phyloP scores from a whole-genome alignment of 2,329 filamentous ascomycete genomes.

The Exophiala dermatitidis region DNA sequence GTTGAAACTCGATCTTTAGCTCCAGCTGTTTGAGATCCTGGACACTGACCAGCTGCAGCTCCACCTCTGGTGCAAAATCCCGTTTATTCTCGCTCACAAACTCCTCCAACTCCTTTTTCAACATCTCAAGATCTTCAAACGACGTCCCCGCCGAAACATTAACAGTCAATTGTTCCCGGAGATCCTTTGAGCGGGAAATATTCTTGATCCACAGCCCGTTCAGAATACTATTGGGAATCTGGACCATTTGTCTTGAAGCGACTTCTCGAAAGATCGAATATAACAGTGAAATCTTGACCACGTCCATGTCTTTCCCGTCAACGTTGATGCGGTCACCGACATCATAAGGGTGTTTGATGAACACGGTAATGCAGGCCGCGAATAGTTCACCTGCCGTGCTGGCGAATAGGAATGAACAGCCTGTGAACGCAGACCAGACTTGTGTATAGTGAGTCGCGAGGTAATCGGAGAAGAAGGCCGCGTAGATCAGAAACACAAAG shows the following conservation, averaged over 20 bases:
- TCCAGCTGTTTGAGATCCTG: constrained; percentile 31
- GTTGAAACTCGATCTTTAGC: constrained; percentile 30
- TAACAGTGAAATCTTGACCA: constrained; percentile 32
- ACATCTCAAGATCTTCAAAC: constrained; percentile 30
- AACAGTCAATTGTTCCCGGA: constrained; percentile 33
- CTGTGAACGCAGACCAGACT: constrained; percentile 16
- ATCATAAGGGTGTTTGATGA: constrained; percentile 31
- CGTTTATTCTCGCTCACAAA: constrained; percentile 34
- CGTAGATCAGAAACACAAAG: constrained; percentile 19
- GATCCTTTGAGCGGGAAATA: constrained; percentile 31
- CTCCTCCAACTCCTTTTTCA: constrained; percentile 28
- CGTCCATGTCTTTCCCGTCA: constrained; percentile 24
- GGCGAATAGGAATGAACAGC: constrained; percentile 27
- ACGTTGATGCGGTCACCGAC: constrained; percentile 33
- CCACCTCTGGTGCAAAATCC: constrained; percentile 31
- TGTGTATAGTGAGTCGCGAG: constrained; percentile 16
- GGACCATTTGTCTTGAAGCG: constrained; percentile 29
- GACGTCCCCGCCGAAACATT: constrained; percentile 28
- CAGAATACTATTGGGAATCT: constrained; percentile 34
- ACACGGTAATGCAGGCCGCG: constrained; percentile 28
- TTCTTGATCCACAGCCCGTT: constrained; percentile 37
- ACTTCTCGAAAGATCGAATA: constrained; percentile 34
- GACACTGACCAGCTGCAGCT: constrained; percentile 30
- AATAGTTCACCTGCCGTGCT: constrained; percentile 27
- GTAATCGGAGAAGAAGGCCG: constrained; percentile 18